Percentiles rank a stretch among this genome's conserved stretches.
Evolutionary conservation across 805 yeast species (phyloP).

Genomic region (Vanderwaltozyma yarrowii): DNA sequence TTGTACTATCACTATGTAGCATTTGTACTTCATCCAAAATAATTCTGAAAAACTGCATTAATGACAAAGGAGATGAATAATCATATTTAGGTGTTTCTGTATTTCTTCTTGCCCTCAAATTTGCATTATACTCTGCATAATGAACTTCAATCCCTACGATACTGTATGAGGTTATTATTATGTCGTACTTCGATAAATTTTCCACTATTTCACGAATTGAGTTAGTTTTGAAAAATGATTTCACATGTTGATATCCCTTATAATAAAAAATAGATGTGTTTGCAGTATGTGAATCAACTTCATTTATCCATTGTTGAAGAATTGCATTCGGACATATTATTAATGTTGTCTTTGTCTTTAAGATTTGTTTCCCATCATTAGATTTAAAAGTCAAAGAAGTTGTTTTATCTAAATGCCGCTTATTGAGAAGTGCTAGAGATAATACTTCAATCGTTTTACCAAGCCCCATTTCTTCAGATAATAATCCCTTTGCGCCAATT

Average conservation of each 20-base stretch:
- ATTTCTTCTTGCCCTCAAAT: slow-evolving; percentile 24
- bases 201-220: slow-evolving; percentile 34
- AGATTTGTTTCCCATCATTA: slow-evolving; percentile 17
- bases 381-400: slow-evolving; percentile 7
- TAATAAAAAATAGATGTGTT: slow-evolving; percentile 52
- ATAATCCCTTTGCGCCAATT: slow-evolving; percentile 40
- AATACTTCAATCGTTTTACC: slow-evolving; percentile 89
- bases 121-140: slow-evolving; percentile 62
- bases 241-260: slow-evolving; percentile 40
- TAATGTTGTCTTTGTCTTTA: slow-evolving; percentile 56
- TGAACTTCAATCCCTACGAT: slow-evolving; percentile 68
- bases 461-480: slow-evolving; percentile 95
- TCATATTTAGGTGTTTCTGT: slow-evolving; percentile 31
- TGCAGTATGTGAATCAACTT: slow-evolving; percentile 39
- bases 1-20: slow-evolving; percentile 60
- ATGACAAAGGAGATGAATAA: slow-evolving; percentile 72
- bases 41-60: slow-evolving; percentile 81
- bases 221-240: slow-evolving; percentile 14
- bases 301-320: slow-evolving; percentile 77
- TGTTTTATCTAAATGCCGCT: slow-evolving; percentile 30
- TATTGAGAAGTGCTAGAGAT: slow-evolving; percentile 53
- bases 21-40: slow-evolving; percentile 92
- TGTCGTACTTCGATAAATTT: slow-evolving; percentile 52
- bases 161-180: slow-evolving; percentile 70
- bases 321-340: slow-evolving; percentile 84